Evolutionary conservation across 306 rosid species (phyloP).

Genomic region (Arachis hypogaea): DNA sequence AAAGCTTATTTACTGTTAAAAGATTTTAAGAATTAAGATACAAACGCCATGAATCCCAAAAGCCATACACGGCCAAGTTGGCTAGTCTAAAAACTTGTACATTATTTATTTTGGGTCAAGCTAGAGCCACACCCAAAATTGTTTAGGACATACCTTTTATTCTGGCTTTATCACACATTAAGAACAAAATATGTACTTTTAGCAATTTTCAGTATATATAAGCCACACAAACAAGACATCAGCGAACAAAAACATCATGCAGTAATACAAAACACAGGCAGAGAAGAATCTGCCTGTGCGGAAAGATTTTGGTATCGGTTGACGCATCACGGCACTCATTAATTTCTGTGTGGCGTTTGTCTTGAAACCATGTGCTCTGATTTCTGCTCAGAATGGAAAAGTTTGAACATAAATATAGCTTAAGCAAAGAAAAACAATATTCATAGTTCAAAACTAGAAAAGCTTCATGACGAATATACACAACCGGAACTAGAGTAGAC

Average conservation of each 20-base stretch:
- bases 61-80: conserved; percentile 30
- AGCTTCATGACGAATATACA: background rate
- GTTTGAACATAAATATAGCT: conserved; percentile 2
- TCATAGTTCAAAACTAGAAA: background rate
- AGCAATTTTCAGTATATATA: background rate
- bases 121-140: too few species aligned
- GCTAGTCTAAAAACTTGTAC: background rate
- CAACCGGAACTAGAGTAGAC: background rate
- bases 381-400: conserved; percentile 52
- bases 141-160: too few species aligned
- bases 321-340: conserved; percentile 30
- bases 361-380: conserved; percentile 80
- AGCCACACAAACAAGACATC: conserved; percentile 17
- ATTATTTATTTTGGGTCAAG: background rate
- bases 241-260: conserved; percentile 20
- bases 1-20: background rate
- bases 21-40: background rate
- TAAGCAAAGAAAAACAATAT: background rate
- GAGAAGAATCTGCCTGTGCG: conserved; percentile 4
- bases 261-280: conserved; percentile 3
- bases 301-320: conserved; percentile 7
- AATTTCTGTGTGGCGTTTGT: conserved; percentile 41
- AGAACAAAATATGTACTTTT: too few species aligned
- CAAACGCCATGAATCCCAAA: conserved; percentile 18
- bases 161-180: background rate